Base-by-base conservation (phyloP, 1,284 basidiomycete genomes). In the Boletellus dicymbophilus region DNA sequence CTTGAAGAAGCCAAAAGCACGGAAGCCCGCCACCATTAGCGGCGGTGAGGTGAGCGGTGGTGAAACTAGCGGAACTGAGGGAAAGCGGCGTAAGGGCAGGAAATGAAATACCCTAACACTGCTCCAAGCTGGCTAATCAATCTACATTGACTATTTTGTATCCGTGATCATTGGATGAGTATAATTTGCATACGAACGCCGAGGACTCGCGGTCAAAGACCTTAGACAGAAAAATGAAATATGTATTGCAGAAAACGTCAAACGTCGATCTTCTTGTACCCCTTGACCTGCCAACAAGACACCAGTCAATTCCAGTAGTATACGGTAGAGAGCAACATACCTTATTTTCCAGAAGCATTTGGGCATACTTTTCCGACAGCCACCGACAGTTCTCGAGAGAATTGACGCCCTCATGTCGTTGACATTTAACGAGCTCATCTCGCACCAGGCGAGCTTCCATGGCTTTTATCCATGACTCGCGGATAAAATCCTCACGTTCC, bases 381-480 rank as follows among this genome's bases (percentile, higher is more conserved):
- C 90, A 88, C 67, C 84, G 87, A 77, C 96, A 99, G 63, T 84
- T 91, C 72, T 95, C 89, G 54, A 90, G 83, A 62, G 92, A 85
- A 72, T 97, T 96, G 38, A 95, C 91, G 47, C 95, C 94, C 74
- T 99, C 96, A 20, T 81, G 79, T 62, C 85, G 81, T 68, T 96
- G 93, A 73, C 96, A 99, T 71, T 94, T 95, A 56, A 86, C 82
- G 49, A 99, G 82, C 72, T 97, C 92, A 56, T 93, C 88, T 55
- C 88, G 85, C 46, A 98, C 93, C 52, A 99, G 78, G 44, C 93
- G 84, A 22, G 88, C 85, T 72, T 98, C 93, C 94, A 98, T 97
- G 23, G 90, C 86, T 63, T 86, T 88, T 39, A 98, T 80, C 96
- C 96, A 99, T 49, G 90, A 89, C 74, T 97, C 93, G 52, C 93